Evolutionary conservation across 2,329 filamentous ascomycete species (phyloP), one percentile per base, ranked within the genome.

Genomic region (Pseudogymnoascus sp.): DNA sequence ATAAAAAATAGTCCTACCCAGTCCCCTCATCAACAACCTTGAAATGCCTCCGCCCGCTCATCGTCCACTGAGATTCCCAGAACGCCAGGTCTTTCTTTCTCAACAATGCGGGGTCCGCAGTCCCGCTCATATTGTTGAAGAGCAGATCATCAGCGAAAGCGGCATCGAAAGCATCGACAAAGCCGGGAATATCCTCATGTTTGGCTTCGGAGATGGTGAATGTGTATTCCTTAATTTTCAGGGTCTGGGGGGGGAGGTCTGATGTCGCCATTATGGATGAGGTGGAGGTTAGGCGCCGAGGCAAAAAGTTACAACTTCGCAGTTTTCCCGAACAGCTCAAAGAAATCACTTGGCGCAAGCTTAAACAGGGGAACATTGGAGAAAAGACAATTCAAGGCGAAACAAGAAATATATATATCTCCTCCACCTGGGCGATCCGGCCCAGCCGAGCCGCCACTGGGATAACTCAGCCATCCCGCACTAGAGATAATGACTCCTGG

Each of bases 111-210:
- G 1, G 59, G 38, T 61, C 59, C 8, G 5, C 59, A 38, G 59
- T 61, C 21, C 59, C 59, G 7, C 59, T 38, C 59, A 61, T 61
- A 26, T 35, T 42, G 7, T 6, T n/a, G 33, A 23, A 53, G 15
- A 60, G 19, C 15, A 15, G 31, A 62, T 71, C 67, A 60, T 35
- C 35, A 15, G 66, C 66, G 19, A 70, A 68, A 11, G 59, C 35
- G 35, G 33, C 59, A 42, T 40, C 19, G 19, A 61, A 61, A 13
- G n/a, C n/a, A 19, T 40, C 38, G 19, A 42, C 13, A 8, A 38
- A 61, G 9, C 5, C 33, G 2, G 35, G 33, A 7, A 42, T 42
- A 31, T 61, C 59, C 33, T 38, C 33, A 26, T 17, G 6, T n/a
- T 21, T 17, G 19, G 10, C 59, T 61, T 38, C 35, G 2, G 38